These are phyloP conservation scores for Dichotomopilus funicola DNA, from an alignment of 2,329 filamentous ascomycete species.

Conservation along the genomic window DNA sequence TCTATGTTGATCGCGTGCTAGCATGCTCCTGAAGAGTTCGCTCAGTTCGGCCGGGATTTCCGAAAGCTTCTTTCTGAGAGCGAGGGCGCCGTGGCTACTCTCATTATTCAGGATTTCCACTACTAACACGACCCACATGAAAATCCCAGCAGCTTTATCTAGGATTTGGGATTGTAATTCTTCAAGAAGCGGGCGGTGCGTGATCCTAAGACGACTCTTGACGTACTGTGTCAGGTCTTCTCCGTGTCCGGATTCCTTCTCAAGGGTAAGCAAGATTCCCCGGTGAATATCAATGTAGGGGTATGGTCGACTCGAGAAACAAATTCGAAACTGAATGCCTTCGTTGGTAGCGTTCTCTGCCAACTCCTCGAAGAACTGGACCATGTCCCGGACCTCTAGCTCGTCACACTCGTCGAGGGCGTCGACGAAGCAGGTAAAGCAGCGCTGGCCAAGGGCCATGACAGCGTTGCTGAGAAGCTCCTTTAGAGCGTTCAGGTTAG, in stretches of 20 bases:
- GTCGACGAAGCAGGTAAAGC: constrained; percentile 14
- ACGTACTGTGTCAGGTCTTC: constrained; percentile 14
- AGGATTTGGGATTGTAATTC: neutral
- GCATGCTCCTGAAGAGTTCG: too few relatives aligned
- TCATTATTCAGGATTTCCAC: constrained; percentile 15
- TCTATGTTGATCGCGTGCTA: too few relatives aligned
- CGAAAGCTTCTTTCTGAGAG: too few relatives aligned
- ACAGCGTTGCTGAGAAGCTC: neutral
- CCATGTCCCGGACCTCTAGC: constrained; percentile 11
- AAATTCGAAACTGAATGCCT: neutral
- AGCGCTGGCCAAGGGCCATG: neutral
- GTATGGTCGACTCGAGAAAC: constrained; percentile 16
- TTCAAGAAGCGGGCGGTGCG: neutral
- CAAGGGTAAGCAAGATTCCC: constrained; percentile 4
- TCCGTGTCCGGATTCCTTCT: constrained; percentile 5
- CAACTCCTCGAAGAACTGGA: constrained; percentile 9
- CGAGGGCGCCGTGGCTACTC: too few relatives aligned
- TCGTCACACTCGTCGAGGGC: constrained; percentile 21
- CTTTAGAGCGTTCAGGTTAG: neutral
- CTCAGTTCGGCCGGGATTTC: too few relatives aligned
- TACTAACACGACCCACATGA: constrained; percentile 21
- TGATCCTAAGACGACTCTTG: constrained; percentile 8
- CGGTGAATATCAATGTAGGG: constrained; percentile 13
- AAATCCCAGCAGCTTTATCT: constrained; percentile 13
- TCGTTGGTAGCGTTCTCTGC: neutral